Percentiles rank a stretch among this genome's conserved stretches.
Conservation (phyloP, 129 eudicot species). For the Tagetes patula region DNA sequence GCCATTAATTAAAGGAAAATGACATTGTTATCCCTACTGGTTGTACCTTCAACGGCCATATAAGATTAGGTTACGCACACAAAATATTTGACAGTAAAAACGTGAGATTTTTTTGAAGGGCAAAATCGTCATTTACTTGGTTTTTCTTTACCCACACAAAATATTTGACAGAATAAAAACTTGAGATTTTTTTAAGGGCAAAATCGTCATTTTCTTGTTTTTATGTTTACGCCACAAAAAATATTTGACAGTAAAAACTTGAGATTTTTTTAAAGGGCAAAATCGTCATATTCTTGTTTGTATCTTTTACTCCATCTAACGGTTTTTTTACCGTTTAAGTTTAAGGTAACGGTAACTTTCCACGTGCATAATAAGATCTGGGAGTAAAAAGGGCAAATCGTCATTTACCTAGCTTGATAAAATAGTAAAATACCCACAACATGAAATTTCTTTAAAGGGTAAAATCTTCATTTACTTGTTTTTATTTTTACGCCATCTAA, state of each 20-base stretch:
- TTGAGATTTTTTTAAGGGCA: too few relatives aligned
- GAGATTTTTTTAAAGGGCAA: too few relatives aligned
- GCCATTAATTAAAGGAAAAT: not conserved
- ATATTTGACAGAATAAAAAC: too few relatives aligned
- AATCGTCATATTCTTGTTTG: not conserved
- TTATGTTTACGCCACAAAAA: not conserved
- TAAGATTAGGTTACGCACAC: not conserved
- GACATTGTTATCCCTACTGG: not conserved
- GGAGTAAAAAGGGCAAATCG: too few relatives aligned
- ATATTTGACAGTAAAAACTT: not conserved
- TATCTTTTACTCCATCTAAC: constrained; percentile 23
- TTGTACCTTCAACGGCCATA: not conserved
- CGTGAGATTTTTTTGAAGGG: not conserved
- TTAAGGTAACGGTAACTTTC: constrained; percentile 13
- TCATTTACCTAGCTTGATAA: too few relatives aligned
- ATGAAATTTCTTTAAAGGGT: too few relatives aligned
- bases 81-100: not conserved
- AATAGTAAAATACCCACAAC: too few relatives aligned
- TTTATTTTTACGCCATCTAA: too few relatives aligned
- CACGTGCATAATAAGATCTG: not conserved
- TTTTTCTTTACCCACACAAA: not conserved
- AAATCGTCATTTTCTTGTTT: too few relatives aligned
- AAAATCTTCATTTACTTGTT: too few relatives aligned
- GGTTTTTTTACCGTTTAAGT: constrained; percentile 9
- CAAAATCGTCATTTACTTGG: not conserved